Base-by-base conservation (phyloP, 2,329 filamentous ascomycete species). In the Xylariaceae sp. region DNA sequence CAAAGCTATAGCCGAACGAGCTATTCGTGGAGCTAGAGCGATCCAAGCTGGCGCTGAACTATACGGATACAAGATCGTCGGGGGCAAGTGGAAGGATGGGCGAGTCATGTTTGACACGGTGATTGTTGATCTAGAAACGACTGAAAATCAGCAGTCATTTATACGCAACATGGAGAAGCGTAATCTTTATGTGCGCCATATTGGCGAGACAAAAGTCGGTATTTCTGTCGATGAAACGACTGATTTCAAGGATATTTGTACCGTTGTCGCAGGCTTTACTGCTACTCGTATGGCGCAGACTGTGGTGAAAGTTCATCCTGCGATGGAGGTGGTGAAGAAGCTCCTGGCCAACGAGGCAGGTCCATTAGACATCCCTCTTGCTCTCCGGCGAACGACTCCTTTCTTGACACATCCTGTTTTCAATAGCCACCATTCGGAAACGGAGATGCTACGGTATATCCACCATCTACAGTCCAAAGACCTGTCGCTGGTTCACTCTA, bases 371-470 rank as follows among this genome's bases (percentile, higher is more conserved):
- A 74, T 87, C 26, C 83, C 86, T 4, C 74, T 79, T 2, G 60
- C 68, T 8, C 79, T 96, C 60, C 83, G 81, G 67, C 83, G 92
- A 68, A 86, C 82, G 29, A 89, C 88, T 0, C 66, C 78, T 11
- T 96, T 87, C 72, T 76, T 97, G 60, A 91, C 88, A 0, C 91
- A 97, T 70, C 89, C 90, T 0, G 89, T 96, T 30, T 97, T 96
- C 81, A 96, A 96, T 76, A 86, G 85, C 1, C 85, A 97, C 70
- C 92, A 95, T 73, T 96, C 91, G 2, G 92, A 97, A 74, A 96
- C 92, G 0, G 90, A 96, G 72, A 81, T 97, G 64, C 78, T 97
- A 49, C 87, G 92, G 43, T 97, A 97, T 74, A 96, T 97, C 65
- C 80, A 92, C 68, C 89, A 96, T 69, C 79, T 97, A 4, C 88